phyloP scores from a whole-genome alignment of 2,329 filamentous ascomycete species.

The Microdochium nivale region DNA sequence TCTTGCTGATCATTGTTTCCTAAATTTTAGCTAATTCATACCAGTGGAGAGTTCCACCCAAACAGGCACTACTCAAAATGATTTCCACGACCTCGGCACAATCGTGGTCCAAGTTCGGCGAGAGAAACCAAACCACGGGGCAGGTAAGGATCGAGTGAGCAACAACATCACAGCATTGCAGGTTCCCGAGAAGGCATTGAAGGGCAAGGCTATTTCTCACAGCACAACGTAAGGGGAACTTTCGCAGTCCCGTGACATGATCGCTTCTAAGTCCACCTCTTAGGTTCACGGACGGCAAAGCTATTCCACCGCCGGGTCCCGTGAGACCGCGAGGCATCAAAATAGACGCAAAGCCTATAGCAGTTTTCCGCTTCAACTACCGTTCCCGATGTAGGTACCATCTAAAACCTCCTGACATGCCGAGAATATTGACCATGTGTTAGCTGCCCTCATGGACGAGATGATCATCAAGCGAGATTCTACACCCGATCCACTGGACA shows the following conservation, averaged over 20 bases:
- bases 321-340: background rate
- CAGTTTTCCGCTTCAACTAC: slow-evolving; percentile 21
- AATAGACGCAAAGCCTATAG: slow-evolving; percentile 13
- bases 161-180: background rate
- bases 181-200: background rate
- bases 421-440: background rate
- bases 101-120: slow-evolving; percentile 15
- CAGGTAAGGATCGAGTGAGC: background rate
- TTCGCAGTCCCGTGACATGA: background rate
- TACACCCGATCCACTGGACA: slow-evolving; percentile 6
- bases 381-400: slow-evolving; percentile 16
- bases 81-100: slow-evolving; percentile 13
- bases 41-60: slow-evolving; percentile 6
- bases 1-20: background rate
- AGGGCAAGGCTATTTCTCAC: background rate
- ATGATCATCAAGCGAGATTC: slow-evolving; percentile 18
- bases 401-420: background rate
- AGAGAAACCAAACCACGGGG: background rate
- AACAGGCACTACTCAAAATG: slow-evolving; percentile 5
- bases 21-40: background rate
- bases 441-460: slow-evolving; percentile 21
- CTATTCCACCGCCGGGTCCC: background rate
- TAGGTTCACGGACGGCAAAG: background rate
- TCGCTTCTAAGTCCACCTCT: background rate
- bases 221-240: background rate